Base-by-base conservation (phyloP, 768 basidiomycete species). In the Lepiota subincarnata region DNA sequence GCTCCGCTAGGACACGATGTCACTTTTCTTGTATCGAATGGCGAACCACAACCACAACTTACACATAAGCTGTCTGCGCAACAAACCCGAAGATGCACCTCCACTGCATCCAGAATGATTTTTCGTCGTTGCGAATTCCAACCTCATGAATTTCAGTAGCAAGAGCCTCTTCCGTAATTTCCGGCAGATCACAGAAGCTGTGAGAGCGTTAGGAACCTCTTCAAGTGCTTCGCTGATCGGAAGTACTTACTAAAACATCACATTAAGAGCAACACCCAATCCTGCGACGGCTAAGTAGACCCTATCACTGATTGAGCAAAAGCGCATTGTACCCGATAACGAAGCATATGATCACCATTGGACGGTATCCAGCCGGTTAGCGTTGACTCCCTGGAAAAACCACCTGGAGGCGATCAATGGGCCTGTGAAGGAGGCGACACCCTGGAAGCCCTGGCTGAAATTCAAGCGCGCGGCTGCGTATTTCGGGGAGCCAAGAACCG, bases 391-490 rank as follows among this genome's bases (percentile, higher is more conserved):
- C 1, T 69, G 72, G 75, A 89, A 87, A 72, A 89, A 90, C 76
- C 81, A 88, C 49, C 81, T 74, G 3, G 85, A 81, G 19, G 86
- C 87, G 60, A 89, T 89, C 59, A 89, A 76, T 16, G 88, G 87
- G 2, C 89, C 83, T 7, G 80, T 73, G 63, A 89, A 88, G 3
- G 82, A 81, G 0, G 87, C 87, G 39, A 90, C 72, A 19, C 87
- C 88, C 62, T 88, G 86, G 72, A 86, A 88, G 3, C 85, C 84
- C 69, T 90, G 89, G 55, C 85, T 86, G 66, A 89, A 86, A 65
- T 88, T 89, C 48, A 91, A 75, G 24, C 88, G 77, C 60, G 85
- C 82, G 12, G 86, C 85, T 44, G 87, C 87, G 64, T 84, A 83
- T 60, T 82, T 81, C 22, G 82, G 83, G 2, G 79, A 72, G 40